These are phyloP conservation scores for Berkeleyomyces basicola DNA, from an alignment of 2,329 filamentous ascomycete species.

Conservation along the genomic window DNA sequence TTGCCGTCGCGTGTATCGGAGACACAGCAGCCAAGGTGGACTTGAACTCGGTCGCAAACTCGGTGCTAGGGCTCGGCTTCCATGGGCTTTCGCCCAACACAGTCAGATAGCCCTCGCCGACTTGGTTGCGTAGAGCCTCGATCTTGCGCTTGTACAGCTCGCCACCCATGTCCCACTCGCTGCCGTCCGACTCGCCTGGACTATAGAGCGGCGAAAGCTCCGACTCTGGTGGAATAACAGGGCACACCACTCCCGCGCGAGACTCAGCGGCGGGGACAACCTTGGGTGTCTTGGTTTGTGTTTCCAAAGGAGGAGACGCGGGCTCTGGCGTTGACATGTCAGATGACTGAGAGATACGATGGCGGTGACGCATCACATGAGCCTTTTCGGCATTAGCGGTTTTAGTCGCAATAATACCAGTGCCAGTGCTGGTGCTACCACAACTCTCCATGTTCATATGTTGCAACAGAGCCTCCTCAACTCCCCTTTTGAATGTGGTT, in stretches of 20 bases:
- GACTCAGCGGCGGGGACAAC: constrained; percentile 9
- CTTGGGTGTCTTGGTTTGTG: constrained; percentile 7
- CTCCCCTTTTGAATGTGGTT: neutral
- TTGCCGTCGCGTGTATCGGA: neutral
- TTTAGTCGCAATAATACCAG: neutral
- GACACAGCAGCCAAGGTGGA: neutral
- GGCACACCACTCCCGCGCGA: neutral
- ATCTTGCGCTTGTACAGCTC: constrained; percentile 79
- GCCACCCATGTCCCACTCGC: constrained; percentile 50
- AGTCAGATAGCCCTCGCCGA: constrained; percentile 76
- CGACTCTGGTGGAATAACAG: constrained; percentile 4
- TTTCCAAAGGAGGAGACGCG: constrained; percentile 8
- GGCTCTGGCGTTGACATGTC: constrained; percentile 12
- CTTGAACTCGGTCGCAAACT: constrained; percentile 18
- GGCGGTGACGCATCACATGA: neutral
- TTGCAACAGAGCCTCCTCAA: neutral
- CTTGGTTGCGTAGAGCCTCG: constrained; percentile 66
- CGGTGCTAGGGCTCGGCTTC: constrained; percentile 28
- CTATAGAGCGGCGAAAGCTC: constrained; percentile 12
- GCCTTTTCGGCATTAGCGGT: neutral
- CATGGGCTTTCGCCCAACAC: constrained; percentile 42
- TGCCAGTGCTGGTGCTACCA: neutral
- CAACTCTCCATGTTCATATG: neutral
- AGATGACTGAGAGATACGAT: constrained; percentile 13
- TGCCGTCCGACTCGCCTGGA: constrained; percentile 23